Conservation (phyloP, 139 green algal species). For the Auxenochlorella pyrenoidosa region DNA sequence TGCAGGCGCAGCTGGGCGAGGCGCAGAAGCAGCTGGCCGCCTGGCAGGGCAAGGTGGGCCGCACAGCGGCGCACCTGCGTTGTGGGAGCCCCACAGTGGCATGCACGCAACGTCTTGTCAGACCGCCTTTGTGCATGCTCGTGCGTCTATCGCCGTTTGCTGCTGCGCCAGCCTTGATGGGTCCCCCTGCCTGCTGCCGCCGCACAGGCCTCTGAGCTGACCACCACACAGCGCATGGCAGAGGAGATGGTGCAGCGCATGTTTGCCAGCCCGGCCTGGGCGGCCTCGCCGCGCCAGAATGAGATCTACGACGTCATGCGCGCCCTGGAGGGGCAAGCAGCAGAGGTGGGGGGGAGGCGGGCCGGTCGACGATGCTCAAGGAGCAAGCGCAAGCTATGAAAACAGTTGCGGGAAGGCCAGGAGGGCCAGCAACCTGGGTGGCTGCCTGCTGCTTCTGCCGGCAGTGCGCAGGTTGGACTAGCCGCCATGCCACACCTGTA, state of each 20-base stretch:
- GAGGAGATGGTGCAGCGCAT: conserved; percentile 20
- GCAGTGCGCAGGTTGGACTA: neutral
- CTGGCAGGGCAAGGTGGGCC: conserved; percentile 20
- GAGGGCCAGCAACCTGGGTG: too few species aligned
- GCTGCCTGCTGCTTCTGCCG: neutral
- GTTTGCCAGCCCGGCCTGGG: conserved; percentile 13
- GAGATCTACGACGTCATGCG: neutral
- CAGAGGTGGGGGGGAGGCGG: neutral
- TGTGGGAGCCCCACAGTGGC: too few species aligned
- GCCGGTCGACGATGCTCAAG: too few species aligned
- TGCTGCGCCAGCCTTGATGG: neutral
- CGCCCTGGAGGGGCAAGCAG: conserved; percentile 5
- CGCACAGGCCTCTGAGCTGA: conserved; percentile 11
- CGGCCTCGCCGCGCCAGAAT: neutral
- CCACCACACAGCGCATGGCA: neutral
- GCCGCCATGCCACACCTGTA: too few species aligned
- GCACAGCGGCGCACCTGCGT: too few species aligned
- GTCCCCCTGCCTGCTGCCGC: neutral
- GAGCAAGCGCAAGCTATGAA: too few species aligned
- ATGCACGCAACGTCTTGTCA: too few species aligned
- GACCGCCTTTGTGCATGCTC: too few species aligned
- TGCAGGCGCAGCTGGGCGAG: neutral
- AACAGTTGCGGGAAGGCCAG: too few species aligned
- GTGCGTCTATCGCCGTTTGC: neutral
- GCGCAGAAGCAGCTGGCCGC: conserved; percentile 27